phyloP scores from a whole-genome alignment of 2,329 filamentous ascomycete genomes.

The Aureobasidium sp. region DNA sequence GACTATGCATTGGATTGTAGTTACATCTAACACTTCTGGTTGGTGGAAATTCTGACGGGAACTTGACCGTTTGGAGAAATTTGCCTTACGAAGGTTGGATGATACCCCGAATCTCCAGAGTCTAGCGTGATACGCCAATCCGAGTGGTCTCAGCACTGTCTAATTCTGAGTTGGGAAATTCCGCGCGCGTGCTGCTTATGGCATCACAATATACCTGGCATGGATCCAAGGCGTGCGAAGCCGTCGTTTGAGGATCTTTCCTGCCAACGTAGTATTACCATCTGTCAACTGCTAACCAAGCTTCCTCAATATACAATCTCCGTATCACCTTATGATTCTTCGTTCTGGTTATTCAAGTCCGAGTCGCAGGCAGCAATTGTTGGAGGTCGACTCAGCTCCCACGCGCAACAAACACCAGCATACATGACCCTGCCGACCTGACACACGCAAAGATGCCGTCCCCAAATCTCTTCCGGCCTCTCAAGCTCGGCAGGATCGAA shows the following conservation, averaged over 20 bases:
- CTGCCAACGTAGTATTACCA: not conserved
- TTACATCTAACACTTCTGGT: not conserved
- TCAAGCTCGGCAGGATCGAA: conserved; percentile 36
- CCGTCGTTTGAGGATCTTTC: not conserved
- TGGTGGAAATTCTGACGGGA: conserved; percentile 3
- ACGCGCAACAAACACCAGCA: not conserved
- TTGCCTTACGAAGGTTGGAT: not conserved
- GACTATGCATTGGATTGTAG: not conserved
- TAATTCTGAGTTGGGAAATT: conserved; percentile 2
- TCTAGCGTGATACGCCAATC: not conserved
- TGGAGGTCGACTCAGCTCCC: not conserved
- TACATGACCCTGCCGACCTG: not conserved
- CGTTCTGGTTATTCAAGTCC: not conserved
- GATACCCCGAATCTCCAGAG: not conserved
- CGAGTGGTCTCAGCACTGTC: not conserved
- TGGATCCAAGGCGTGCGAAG: not conserved
- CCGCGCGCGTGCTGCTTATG: not conserved
- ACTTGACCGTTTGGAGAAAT: not conserved
- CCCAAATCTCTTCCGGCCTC: conserved; percentile 33
- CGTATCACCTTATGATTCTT: not conserved
- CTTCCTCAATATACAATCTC: not conserved
- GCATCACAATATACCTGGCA: not conserved
- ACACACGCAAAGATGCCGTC: not conserved
- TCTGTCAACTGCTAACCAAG: not conserved
- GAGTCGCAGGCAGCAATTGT: not conserved